phyloP scores from a whole-genome alignment of 1,139 yeast species.

The Candida gigantensis region DNA sequence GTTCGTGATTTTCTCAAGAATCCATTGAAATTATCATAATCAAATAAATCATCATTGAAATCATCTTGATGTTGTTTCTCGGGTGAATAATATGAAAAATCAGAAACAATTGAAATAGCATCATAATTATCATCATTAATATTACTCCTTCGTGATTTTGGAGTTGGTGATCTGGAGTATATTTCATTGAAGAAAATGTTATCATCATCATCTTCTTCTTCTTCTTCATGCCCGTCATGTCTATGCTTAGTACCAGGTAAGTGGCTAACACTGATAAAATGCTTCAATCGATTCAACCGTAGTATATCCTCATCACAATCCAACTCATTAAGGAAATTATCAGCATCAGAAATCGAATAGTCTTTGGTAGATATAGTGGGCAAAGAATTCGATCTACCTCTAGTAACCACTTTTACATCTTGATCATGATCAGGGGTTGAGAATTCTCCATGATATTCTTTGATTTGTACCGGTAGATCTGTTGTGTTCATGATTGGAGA shows the following conservation, averaged over 20 bases:
- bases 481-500: conserved; percentile 7
- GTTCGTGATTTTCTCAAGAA: conserved; percentile 38
- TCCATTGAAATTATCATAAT: conserved; percentile 31
- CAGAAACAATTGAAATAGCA: conserved; percentile 27
- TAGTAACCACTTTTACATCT: conserved; percentile 11
- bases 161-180: conserved; percentile 14
- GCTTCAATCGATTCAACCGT: conserved; percentile 25
- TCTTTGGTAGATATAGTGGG: conserved; percentile 18
- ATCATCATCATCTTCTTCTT: conserved; percentile 5
- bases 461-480: no score
- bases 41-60: conserved; percentile 14
- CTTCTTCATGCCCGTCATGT: conserved; percentile 4
- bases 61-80: conserved; percentile 15
- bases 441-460: neutral
- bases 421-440: neutral
- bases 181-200: conserved; percentile 12
- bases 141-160: conserved; percentile 9
- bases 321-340: conserved; percentile 15
- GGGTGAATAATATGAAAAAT: conserved; percentile 28
- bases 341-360: conserved; percentile 8
- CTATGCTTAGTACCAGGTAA: conserved; percentile 8
- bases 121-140: conserved; percentile 18
- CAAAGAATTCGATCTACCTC: conserved; percentile 24
- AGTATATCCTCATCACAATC: conserved; percentile 20
- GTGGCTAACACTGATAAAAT: conserved; percentile 22